Evolutionary conservation across 1,139 yeast genomes (phyloP).

Genomic region (Saccharomycopsis crataegensis): DNA sequence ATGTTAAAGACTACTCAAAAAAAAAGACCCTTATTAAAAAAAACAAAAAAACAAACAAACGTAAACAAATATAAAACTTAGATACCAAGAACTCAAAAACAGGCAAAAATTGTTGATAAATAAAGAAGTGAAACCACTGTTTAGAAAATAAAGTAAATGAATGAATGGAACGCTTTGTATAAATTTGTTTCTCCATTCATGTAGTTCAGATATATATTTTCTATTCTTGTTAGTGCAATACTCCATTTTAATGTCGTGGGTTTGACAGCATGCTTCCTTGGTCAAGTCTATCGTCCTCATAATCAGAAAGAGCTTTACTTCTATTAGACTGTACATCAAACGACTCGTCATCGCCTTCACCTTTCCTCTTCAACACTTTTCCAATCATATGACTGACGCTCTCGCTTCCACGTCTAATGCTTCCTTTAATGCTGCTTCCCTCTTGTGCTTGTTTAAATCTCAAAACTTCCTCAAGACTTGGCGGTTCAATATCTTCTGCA

Average conservation of each 20-base stretch:
- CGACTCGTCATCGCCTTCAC: conserved; percentile 6
- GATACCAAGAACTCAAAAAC: not conserved
- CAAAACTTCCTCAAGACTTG: conserved; percentile 34
- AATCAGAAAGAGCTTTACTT: conserved; percentile 13
- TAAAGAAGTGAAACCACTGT: too few species aligned
- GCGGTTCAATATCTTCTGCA: conserved; percentile 33
- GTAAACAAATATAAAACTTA: not conserved
- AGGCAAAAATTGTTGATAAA: not conserved
- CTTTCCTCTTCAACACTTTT: conserved; percentile 19
- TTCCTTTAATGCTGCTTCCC: conserved; percentile 29
- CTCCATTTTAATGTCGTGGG: too few species aligned
- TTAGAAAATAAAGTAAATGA: too few species aligned
- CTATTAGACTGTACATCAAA: conserved; percentile 5
- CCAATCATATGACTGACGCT: conserved; percentile 31
- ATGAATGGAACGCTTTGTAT: too few species aligned
- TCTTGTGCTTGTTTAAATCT: conserved; percentile 26
- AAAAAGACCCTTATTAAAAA: not conserved
- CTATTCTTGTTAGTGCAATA: too few species aligned
- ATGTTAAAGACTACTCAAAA: not conserved
- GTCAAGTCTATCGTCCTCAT: conserved; percentile 8
- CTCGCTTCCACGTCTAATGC: conserved; percentile 34
- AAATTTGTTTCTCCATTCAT: too few species aligned
- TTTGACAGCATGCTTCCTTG: not conserved
- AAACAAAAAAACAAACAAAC: not conserved
- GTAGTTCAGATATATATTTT: too few species aligned